Conservation (phyloP, 2,329 filamentous ascomycete species). For the Aspergillus pseudoviridinutans region DNA sequence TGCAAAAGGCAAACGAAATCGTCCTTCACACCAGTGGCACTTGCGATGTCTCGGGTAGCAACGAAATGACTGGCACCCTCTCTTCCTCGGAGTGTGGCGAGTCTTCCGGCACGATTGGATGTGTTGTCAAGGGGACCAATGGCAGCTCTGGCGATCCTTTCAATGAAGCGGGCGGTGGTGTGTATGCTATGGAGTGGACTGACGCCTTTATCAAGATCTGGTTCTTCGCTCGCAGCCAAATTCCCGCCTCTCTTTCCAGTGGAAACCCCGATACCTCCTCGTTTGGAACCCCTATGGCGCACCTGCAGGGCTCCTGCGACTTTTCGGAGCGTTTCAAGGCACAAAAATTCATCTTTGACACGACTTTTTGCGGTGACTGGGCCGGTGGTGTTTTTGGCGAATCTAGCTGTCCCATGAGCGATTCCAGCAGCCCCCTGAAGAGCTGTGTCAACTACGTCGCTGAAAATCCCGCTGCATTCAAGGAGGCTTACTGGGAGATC, state of each 20-base stretch:
- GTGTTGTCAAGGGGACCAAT: slow-evolving; percentile 37
- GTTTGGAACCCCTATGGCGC: slow-evolving; percentile 46
- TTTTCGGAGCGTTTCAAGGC: slow-evolving; percentile 39
- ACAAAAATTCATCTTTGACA: slow-evolving; percentile 47
- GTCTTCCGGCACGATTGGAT: slow-evolving; percentile 33
- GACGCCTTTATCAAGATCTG: slow-evolving; percentile 47
- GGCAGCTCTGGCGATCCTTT: slow-evolving; percentile 51
- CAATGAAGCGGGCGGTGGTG: slow-evolving; percentile 48
- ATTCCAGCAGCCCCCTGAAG: slow-evolving; percentile 58
- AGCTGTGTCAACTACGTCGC: slow-evolving; percentile 69
- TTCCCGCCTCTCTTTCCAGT: slow-evolving; percentile 44
- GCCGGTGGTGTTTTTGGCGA: slow-evolving; percentile 47
- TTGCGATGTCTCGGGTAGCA: slow-evolving; percentile 39
- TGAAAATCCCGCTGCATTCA: slow-evolving; percentile 64
- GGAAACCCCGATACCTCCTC: slow-evolving; percentile 42
- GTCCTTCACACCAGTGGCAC: slow-evolving; percentile 47
- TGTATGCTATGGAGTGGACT: slow-evolving; percentile 50
- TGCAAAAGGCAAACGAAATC: slow-evolving; percentile 41
- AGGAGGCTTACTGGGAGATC: slow-evolving; percentile 73
- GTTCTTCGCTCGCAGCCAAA: slow-evolving; percentile 45
- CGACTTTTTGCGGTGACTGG: slow-evolving; percentile 55
- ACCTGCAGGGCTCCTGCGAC: slow-evolving; percentile 41
- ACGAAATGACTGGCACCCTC: slow-evolving; percentile 48
- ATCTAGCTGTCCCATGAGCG: slow-evolving; percentile 54
- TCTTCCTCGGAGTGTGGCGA: slow-evolving; percentile 49